Percentiles rank a stretch among this genome's conserved stretches.
These are phyloP conservation scores for Tylopilus rubrobrunneus DNA, from an alignment of 768 basidiomycete genomes.

Conservation along the genomic window DNA sequence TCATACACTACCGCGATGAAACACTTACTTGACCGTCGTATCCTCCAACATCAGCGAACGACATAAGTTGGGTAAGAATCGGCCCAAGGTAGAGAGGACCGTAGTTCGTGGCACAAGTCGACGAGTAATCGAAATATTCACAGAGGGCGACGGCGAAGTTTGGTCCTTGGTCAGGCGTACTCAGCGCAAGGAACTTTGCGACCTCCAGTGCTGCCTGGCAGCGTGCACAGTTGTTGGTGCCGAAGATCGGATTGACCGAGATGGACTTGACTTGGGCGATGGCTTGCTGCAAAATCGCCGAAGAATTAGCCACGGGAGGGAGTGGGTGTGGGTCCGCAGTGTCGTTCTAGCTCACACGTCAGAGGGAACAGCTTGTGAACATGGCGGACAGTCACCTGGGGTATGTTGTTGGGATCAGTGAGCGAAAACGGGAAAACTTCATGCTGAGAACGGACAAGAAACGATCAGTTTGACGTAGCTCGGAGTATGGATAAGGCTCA, in stretches of 20 bases:
- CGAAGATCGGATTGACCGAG: slow-evolving; percentile 48
- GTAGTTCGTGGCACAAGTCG: slow-evolving; percentile 47
- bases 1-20: not conserved
- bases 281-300: slow-evolving; percentile 48
- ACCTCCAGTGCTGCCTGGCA: slow-evolving; percentile 61
- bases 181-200: slow-evolving; percentile 62
- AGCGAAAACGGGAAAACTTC: slow-evolving; percentile 54
- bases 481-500: slow-evolving; percentile 22
- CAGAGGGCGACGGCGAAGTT: slow-evolving; percentile 57
- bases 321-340: slow-evolving; percentile 62
- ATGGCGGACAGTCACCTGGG: slow-evolving; percentile 30
- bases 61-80: slow-evolving; percentile 65
- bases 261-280: slow-evolving; percentile 57
- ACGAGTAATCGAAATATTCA: slow-evolving; percentile 51
- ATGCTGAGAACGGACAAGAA: slow-evolving; percentile 37
- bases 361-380: not conserved
- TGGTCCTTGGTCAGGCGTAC: slow-evolving; percentile 59
- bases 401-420: slow-evolving; percentile 60
- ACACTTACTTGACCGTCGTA: slow-evolving; percentile 63
- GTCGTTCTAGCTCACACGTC: slow-evolving; percentile 38
- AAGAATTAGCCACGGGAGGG: slow-evolving; percentile 50
- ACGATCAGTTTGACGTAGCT: not conserved
- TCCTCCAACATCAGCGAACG: slow-evolving; percentile 67
- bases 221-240: slow-evolving; percentile 48
- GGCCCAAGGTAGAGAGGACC: slow-evolving; percentile 49